Evolutionary conservation across 129 eudicot species (phyloP).

Genomic region (Ambrosia artemisiifolia): DNA sequence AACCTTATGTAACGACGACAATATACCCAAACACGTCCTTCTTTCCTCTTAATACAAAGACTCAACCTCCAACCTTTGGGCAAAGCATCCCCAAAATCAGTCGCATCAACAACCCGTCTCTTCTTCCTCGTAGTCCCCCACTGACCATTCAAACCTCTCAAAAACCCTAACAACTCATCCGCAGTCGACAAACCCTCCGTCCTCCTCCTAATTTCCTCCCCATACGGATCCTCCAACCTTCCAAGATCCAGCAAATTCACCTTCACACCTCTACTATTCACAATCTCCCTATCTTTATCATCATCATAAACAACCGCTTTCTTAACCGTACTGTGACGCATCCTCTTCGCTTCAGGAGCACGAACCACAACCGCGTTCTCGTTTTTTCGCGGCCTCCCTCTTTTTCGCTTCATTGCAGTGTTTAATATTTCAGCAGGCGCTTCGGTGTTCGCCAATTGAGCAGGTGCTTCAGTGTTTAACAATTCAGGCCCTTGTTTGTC

Average conservation of each 20-base stretch:
- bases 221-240: conserved; percentile 57
- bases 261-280: conserved; percentile 54
- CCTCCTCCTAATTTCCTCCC: conserved; percentile 52
- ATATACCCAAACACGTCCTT: conserved; percentile 54
- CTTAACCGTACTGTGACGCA: conserved; percentile 15
- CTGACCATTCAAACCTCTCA: conserved; percentile 56
- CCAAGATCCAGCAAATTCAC: conserved; percentile 50
- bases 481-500: no score
- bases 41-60: conserved; percentile 63
- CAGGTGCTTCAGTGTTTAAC: no score
- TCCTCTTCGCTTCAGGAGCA: not conserved
- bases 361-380: conserved; percentile 13
- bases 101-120: conserved; percentile 70
- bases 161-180: conserved; percentile 64
- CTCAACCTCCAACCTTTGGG: conserved; percentile 77
- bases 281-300: conserved; percentile 44
- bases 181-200: conserved; percentile 45
- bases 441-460: no score
- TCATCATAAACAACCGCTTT: conserved; percentile 31
- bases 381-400: conserved; percentile 57
- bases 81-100: conserved; percentile 60
- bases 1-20: conserved; percentile 90
- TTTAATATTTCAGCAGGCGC: not conserved
- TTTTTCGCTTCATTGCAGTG: conserved; percentile 38
- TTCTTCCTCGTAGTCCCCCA: conserved; percentile 90